These are phyloP conservation scores for Stephania yunnanensis DNA, from an alignment of 164 flowering plant species.

Conservation along the genomic window DNA sequence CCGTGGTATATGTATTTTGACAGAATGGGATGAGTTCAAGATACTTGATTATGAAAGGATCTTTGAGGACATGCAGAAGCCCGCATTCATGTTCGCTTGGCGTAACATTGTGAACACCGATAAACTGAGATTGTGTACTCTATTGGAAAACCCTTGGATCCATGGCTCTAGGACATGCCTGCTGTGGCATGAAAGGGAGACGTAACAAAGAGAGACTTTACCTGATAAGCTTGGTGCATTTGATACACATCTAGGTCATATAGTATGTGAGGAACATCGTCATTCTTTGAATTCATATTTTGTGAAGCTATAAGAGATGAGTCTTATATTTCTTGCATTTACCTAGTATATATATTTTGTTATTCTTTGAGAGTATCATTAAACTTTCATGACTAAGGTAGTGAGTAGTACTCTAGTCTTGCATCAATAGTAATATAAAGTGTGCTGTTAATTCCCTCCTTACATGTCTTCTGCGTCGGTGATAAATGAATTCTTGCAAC, in stretches of 20 bases:
- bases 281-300: background rate
- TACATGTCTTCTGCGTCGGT: background rate
- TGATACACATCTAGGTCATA: background rate
- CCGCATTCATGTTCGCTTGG: constrained; percentile 74
- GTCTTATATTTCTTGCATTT: background rate
- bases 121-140: constrained; percentile 66
- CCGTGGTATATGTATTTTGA: constrained; percentile 62
- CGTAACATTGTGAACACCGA: constrained; percentile 42
- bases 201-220: background rate
- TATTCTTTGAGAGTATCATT: background rate
- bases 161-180: constrained; percentile 70
- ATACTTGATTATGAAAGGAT: constrained; percentile 52
- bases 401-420: background rate
- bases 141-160: constrained; percentile 67
- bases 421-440: background rate
- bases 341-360: background rate
- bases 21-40: constrained; percentile 86
- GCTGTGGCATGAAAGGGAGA: constrained; percentile 32
- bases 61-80: constrained; percentile 61
- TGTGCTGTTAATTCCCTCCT: background rate
- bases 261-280: background rate
- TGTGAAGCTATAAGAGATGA: background rate
- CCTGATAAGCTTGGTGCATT: too few relatives aligned
- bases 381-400: background rate
- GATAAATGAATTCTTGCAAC: background rate